phyloP scores from a whole-genome alignment of 495 filamentous ascomycete genomes.

The Penicillium psychrofluorescens region DNA sequence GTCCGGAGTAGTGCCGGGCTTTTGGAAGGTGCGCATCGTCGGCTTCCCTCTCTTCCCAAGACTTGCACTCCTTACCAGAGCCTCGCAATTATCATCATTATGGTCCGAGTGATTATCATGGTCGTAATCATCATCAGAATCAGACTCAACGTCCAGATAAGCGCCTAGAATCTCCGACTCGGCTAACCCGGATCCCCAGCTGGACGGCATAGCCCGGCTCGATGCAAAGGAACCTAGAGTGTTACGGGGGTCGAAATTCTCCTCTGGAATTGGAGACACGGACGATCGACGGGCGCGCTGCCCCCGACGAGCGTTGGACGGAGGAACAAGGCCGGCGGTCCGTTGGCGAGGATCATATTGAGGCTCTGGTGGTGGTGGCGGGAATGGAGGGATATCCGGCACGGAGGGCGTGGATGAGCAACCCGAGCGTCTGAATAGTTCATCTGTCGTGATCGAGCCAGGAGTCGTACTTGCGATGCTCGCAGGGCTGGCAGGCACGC shows the following conservation, averaged over 20 bases:
- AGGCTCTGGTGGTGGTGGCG: constrained; percentile 9
- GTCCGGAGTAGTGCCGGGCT: constrained; percentile 20
- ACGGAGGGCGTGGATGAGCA: constrained; percentile 30
- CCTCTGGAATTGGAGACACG: constrained; percentile 86
- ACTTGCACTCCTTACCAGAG: constrained; percentile 71
- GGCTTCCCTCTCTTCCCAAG: constrained; percentile 67
- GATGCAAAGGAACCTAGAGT: constrained; percentile 68
- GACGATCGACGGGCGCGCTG: constrained; percentile 51
- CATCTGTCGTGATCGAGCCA: constrained; percentile 24
- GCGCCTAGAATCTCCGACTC: constrained; percentile 38
- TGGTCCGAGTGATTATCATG: constrained; percentile 21
- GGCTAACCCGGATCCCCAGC: constrained; percentile 52
- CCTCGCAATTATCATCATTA: constrained; percentile 41
- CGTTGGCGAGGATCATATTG: constrained; percentile 5
- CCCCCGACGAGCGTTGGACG: constrained; percentile 9
- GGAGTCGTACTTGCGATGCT: constrained; percentile 18
- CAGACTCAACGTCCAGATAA: constrained; percentile 31
- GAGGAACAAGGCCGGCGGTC: constrained; percentile 23
- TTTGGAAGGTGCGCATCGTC: constrained; percentile 58
- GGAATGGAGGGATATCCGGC: constrained; percentile 38
- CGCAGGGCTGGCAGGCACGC: constrained; percentile 27
- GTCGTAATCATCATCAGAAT: constrained; percentile 16
- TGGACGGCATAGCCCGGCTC: constrained; percentile 69
- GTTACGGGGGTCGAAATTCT: constrained; percentile 47
- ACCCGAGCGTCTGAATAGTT: constrained; percentile 27